phyloP scores from a whole-genome alignment of 2,329 filamentous ascomycete genomes.

The Coniella vitis region DNA sequence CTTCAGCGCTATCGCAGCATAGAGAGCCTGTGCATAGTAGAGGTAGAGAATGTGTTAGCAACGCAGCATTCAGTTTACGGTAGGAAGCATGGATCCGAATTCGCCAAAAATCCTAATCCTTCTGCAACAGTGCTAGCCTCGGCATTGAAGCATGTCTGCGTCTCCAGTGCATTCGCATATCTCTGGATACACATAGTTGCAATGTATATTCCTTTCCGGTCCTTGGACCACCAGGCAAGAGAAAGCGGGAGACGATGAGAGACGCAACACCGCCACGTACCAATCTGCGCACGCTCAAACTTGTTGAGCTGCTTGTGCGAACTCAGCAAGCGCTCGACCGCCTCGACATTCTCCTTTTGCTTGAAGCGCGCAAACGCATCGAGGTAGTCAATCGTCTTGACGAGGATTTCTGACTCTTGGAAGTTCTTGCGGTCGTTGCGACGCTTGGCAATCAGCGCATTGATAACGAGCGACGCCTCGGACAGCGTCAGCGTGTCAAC shows the following conservation, averaged over 20 bases:
- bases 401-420: constrained; percentile 77
- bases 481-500: constrained; percentile 89
- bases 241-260: neutral
- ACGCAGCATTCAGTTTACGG: neutral
- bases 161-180: too few species aligned
- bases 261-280: constrained; percentile 35
- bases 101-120: too few species aligned
- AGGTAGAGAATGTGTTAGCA: constrained; percentile 6
- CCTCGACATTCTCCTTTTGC: constrained; percentile 87
- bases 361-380: constrained; percentile 95
- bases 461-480: constrained; percentile 86
- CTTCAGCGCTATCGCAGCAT: constrained; percentile 87
- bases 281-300: constrained; percentile 90
- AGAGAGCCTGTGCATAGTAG: constrained; percentile 60
- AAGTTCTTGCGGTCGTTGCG: constrained; percentile 73
- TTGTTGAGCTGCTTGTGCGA: constrained; percentile 74
- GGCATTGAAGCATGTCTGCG: too few species aligned
- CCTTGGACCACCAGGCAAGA: too few species aligned
- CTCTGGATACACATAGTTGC: too few species aligned
- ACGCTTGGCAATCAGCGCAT: constrained; percentile 77
- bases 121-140: too few species aligned
- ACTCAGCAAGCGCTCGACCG: constrained; percentile 81
- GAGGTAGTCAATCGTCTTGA: constrained; percentile 85
- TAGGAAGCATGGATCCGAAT: too few species aligned
- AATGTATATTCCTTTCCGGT: too few species aligned